These are phyloP conservation scores for Trichophyton equinum DNA, from an alignment of 2,329 filamentous ascomycete genomes.

Conservation along the genomic window DNA sequence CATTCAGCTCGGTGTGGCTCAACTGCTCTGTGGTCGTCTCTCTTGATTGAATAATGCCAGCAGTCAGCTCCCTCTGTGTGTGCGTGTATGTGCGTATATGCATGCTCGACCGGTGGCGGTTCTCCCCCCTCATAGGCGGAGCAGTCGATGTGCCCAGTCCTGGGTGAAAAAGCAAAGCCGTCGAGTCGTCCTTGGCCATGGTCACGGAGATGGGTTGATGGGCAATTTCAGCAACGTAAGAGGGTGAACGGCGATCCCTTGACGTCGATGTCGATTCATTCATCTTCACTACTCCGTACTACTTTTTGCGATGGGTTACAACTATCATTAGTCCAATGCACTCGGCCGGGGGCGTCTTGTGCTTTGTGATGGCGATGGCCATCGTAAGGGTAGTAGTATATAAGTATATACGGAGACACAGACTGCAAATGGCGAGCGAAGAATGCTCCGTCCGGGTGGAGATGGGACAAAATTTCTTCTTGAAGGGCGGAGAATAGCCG, in stretches of 20 bases:
- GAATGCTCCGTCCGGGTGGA: no score
- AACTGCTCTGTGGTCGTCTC: no score
- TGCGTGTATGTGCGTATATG: no score
- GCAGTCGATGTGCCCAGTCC: not conserved
- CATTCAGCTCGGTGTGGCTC: no score
- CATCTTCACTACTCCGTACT: no score
- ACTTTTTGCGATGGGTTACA: no score
- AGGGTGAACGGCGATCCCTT: not conserved
- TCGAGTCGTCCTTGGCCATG: not conserved
- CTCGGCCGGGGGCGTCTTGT: not conserved
- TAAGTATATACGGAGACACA: no score
- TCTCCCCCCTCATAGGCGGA: not conserved
- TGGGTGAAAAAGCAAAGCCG: not conserved
- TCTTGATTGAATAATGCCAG: no score
- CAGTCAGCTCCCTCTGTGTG: no score
- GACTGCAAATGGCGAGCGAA: no score
- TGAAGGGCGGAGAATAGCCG: not conserved
- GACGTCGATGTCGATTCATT: not conserved
- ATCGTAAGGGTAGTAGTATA: no score
- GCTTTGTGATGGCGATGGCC: not conserved
- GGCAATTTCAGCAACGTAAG: not conserved
- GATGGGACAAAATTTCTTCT: not conserved
- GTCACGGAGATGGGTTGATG: not conserved
- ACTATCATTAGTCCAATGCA: no score
- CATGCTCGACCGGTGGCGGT: not conserved